Base-by-base conservation (phyloP, 2,329 filamentous ascomycete species). In the Drechslerella dactyloides region DNA sequence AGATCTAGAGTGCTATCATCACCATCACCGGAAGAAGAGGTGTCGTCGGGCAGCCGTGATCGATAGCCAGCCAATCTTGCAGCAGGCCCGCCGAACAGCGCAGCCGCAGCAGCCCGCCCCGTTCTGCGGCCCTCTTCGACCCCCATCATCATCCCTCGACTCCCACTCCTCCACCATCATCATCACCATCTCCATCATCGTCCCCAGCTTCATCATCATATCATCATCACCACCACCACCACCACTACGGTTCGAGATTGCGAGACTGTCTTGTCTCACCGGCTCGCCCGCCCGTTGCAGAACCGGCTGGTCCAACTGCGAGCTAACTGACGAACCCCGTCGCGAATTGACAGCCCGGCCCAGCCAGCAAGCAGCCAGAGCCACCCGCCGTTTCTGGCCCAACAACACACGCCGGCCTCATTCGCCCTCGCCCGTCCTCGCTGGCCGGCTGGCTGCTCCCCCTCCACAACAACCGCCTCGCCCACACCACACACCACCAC, bases 391-490 rank as follows among this genome's bases (percentile, higher is more conserved):
- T 19, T 48, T 48, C 44, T 48, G 44, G 44, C 44, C 19, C 44
- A 48, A 21, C 44, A 48, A 48, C 19, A 19, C 44, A 23, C 40
- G 5, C 5, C n/a, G 5, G 5, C 7, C 11, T 10, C 44, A 5
- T 48, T 19, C 44, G 15, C 40, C 5, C 40, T 15, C 40, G 13
- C 40, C 17, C 4, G 40, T n/a, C 40, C 10, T n/a, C 40, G 40
- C n/a, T n/a, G 10, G 10, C 40, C 19, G 2, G 11, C 37, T 15
- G n/a, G n/a, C 37, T 17, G 37, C 44, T n/a, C 40, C 44, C 44
- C 44, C 44, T 48, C 44, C 44, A 48, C 44, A 19, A 48, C 44
- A 48, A 48, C 44, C 44, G 44, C 44, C 44, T 48, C 44, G 8
- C 27, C 27, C n/a, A n/a, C n/a, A n/a, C 8, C 27, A 33, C 27